Conservation (phyloP, 2,329 filamentous ascomycete species). For the Clarireedia sp. region DNA sequence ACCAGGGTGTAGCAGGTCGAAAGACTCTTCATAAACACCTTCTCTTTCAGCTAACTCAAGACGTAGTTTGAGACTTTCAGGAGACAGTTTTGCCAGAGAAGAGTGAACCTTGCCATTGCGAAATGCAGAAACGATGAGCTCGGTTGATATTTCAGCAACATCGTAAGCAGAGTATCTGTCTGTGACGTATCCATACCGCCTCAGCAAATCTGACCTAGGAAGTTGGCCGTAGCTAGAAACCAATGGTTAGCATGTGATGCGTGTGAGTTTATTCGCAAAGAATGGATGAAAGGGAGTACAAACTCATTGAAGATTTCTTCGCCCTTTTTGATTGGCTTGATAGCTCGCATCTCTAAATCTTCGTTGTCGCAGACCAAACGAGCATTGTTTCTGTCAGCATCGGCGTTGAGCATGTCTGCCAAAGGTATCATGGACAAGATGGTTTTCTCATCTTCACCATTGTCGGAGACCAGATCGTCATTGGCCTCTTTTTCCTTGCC, state of each 20-base stretch:
- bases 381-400: conserved; percentile 58
- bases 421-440: conserved; percentile 60
- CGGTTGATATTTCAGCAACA: conserved; percentile 53
- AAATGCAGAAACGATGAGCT: conserved; percentile 35
- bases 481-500: conserved; percentile 40
- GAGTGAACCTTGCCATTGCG: conserved; percentile 7
- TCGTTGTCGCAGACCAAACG: conserved; percentile 30
- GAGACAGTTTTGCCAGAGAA: conserved; percentile 18
- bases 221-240: conserved; percentile 48
- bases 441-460: conserved; percentile 38
- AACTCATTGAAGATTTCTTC: conserved; percentile 59
- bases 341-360: conserved; percentile 53
- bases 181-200: conserved; percentile 62
- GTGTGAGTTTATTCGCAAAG: background rate
- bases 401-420: conserved; percentile 64
- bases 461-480: conserved; percentile 37
- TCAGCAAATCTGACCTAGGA: conserved; percentile 56
- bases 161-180: conserved; percentile 57
- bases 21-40: conserved; percentile 51
- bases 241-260: background rate
- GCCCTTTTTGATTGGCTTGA: conserved; percentile 46
- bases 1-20: conserved; percentile 38
- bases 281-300: background rate
- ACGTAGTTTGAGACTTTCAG: conserved; percentile 24
- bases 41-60: conserved; percentile 45